Base-by-base conservation (phyloP, 164 flowering plant species). In the Vitis cinerea region DNA sequence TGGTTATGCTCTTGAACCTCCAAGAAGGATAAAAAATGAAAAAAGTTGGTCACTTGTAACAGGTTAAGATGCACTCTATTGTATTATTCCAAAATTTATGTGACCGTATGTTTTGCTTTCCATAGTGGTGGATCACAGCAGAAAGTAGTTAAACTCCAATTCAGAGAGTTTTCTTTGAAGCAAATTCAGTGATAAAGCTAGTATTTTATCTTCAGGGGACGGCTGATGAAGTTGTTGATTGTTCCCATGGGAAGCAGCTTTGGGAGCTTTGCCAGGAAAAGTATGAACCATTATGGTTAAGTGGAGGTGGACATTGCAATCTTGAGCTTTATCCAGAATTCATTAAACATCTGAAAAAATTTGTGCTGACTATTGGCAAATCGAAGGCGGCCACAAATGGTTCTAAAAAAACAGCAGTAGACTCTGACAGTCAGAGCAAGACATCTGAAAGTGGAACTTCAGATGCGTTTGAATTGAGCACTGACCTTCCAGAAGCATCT, bases 221-320 rank as follows among this genome's bases (percentile, higher is more conserved):
- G 19, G 76, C 90, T 13, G 99, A 94, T 84, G 95, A 92, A 78
- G 95, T 94, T 70, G 97, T 94, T 54, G 88, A 94, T 74, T 88
- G 83, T 60, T 87, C 96, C 67, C 98, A 94, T 75, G 99, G 99
- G 50, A 94, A 86, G 83, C 95, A 86, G 78, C 93, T 92, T 49
- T 84, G 86, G 83, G 95, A 91, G 69, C 94, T 90, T 65, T 79
- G 90, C 82, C 91, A 91, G 78, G 82, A 84, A 58, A 89, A 87
- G 69, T 88, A 89, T 65, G 97, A 94, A 48, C 99, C 99, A 13
- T 78, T 92, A 4, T 94, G 99, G 97, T 65, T 94, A 72, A 87
- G 70, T 65, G 99, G 99, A 11, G 99, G 99, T 60, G 95, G 95
- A 16, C 99, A 94, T 71, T 91, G 94, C 83, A 88, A 91, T 75